A percentile compares a stretch with the other conserved stretches of the same genome.
phyloP scores from a whole-genome alignment of 1,284 basidiomycete species.

The Testicularia cyperi region DNA sequence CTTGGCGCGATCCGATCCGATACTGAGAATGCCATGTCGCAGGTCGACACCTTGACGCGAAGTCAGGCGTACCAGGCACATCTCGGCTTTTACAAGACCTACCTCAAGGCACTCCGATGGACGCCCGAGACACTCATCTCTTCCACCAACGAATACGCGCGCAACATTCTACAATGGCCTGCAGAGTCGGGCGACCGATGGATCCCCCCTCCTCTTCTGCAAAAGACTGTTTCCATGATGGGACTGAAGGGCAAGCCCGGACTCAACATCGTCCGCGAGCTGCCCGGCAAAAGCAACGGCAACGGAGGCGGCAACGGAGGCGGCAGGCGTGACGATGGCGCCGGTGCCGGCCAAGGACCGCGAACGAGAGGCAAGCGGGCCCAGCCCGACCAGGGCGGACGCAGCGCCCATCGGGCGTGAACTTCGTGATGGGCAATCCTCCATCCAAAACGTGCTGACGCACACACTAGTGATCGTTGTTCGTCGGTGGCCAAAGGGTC shows the following conservation, averaged over 20 bases:
- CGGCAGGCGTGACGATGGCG: slow-evolving; percentile 1
- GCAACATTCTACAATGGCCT: slow-evolving; percentile 24
- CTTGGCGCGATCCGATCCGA: slow-evolving; percentile 2
- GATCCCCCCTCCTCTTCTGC: slow-evolving; percentile 62
- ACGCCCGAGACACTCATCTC: slow-evolving; percentile 63
- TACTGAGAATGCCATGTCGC: slow-evolving; percentile 50
- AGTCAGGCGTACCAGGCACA: slow-evolving; percentile 65
- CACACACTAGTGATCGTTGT: too few species aligned
- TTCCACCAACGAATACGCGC: slow-evolving; percentile 63
- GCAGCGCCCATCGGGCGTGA: too few species aligned
- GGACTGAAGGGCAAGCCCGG: slow-evolving; percentile 66
- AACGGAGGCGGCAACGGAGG: slow-evolving; percentile 2
- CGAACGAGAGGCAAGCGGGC: too few species aligned
- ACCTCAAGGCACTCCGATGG: slow-evolving; percentile 63
- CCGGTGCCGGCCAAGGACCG: too few species aligned
- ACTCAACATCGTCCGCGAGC: slow-evolving; percentile 59
- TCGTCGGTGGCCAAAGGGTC: too few species aligned
- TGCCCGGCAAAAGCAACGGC: slow-evolving; percentile 11
- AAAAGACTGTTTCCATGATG: slow-evolving; percentile 69
- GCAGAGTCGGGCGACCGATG: slow-evolving; percentile 47
- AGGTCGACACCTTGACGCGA: slow-evolving; percentile 29
- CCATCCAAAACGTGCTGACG: too few species aligned
- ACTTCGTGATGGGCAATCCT: too few species aligned
- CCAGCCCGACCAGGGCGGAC: slow-evolving; percentile 15
- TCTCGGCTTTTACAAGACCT: slow-evolving; percentile 68